Percentiles rank a stretch among this genome's conserved stretches.
Evolutionary conservation across 225 moss, liverwort and hornwort genomes (phyloP).

Genomic region (Bryum argenteum): DNA sequence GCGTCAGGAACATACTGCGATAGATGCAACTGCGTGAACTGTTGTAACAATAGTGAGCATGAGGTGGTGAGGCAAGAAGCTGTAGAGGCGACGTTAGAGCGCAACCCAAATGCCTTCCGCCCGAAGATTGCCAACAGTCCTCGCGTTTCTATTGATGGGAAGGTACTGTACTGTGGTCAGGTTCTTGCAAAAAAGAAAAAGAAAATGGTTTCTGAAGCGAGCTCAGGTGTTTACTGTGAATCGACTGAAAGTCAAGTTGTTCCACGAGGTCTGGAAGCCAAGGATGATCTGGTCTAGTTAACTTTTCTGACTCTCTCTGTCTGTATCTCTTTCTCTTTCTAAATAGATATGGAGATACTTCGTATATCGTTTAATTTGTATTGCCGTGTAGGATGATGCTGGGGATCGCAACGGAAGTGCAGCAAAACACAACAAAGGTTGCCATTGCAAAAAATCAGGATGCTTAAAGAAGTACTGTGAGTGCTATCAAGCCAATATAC

Average conservation of each 20-base stretch:
- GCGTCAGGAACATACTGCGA: constrained; percentile 94
- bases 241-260: background rate
- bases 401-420: constrained; percentile 56
- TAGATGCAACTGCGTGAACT: constrained; percentile 94
- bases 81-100: constrained; percentile 87
- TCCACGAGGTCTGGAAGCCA: background rate
- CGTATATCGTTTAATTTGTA: background rate
- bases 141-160: constrained; percentile 49
- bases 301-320: too few relatives aligned
- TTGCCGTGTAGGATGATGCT: constrained; percentile 43
- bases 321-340: too few relatives aligned
- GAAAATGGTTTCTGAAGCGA: background rate
- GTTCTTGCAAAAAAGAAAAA: background rate
- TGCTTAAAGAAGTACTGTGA: constrained; percentile 97
- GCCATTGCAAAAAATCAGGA: constrained; percentile 96
- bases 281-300: background rate
- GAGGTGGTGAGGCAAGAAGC: constrained; percentile 87
- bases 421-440: constrained; percentile 91
- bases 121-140: constrained; percentile 95
- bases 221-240: background rate
- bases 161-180: constrained; percentile 35
- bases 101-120: constrained; percentile 91
- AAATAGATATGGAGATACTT: too few relatives aligned
- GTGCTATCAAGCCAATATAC: constrained; percentile 92
- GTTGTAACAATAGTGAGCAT: constrained; percentile 89